Base-by-base conservation (phyloP, 2,329 filamentous ascomycete species). In the Rhinocladiella mackenziei region DNA sequence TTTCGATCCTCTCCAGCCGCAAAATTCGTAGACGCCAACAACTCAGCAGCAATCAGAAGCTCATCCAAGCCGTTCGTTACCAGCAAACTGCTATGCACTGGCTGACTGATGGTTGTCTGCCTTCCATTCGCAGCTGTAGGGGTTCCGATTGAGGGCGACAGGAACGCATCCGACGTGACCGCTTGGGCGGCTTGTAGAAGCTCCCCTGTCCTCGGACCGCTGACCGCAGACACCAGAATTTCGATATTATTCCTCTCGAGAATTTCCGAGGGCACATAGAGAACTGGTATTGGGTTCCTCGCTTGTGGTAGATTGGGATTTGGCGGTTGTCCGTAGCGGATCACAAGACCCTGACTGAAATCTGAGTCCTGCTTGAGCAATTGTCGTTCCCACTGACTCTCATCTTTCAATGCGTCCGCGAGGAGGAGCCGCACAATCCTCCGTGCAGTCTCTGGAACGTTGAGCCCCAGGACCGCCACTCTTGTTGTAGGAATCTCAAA, bases 51-150 rank as follows among this genome's bases (percentile, higher is more conserved):
- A 60, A 62, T 55, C 23, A 69, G 57, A 1, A 84, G 78, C 5
- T 84, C 87, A 40, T 77, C 69, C 2, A 94, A 67, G 0, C 87
- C 89, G 36, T 86, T 76, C 0, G 80, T 81, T 6, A 94, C 76
- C 7, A 96, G 58, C 11, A 96, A 66, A 1, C 83, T 80, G 60
- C 83, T 86, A 61, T 97, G 91, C 1, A 96, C 88, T 0, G 91
- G 89, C 32, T 87, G 88, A 5, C 81, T 79, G 30, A 92, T 73
- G 11, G 81, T 76, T 9, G 81, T 80, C 44, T 80, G 75, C 49
- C 80, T 73, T 6, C 81, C 81, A 11, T 77, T 78, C 48, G 73
- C 74, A 10, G 83, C 81, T 4, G 72, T 75, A 1, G 78, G 78
- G 30, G 86, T 84, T 14, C 86, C 80, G 23, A 94, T 75, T 0